phyloP scores from a whole-genome alignment of 495 filamentous ascomycete species.

The Podospora conica region DNA sequence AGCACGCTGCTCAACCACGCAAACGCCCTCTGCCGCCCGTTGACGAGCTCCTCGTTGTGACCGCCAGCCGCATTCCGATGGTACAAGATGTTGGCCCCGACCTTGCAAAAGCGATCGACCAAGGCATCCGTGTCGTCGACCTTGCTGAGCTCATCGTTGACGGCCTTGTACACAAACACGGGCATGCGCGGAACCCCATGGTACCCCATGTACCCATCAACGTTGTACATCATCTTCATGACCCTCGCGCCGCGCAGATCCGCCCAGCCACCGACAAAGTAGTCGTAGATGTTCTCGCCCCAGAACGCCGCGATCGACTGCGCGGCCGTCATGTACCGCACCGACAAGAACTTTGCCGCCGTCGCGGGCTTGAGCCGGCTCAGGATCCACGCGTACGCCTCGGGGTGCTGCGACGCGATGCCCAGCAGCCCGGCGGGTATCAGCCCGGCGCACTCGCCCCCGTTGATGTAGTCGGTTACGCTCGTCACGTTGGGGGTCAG shows the following conservation, averaged over 20 bases:
- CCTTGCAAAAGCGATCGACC: slow-evolving; percentile 33
- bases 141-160: slow-evolving; percentile 39
- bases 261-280: slow-evolving; percentile 30
- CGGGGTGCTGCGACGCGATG: slow-evolving; percentile 19
- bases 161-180: slow-evolving; percentile 47
- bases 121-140: slow-evolving; percentile 40
- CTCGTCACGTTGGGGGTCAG: slow-evolving; percentile 30
- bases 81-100: slow-evolving; percentile 32
- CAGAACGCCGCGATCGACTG: slow-evolving; percentile 20
- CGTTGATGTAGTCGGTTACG: slow-evolving; percentile 17
- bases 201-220: slow-evolving; percentile 34
- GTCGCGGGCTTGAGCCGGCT: slow-evolving; percentile 18
- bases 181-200: slow-evolving; percentile 42
- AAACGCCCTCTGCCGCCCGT: slow-evolving; percentile 17
- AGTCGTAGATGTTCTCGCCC: slow-evolving; percentile 32
- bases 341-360: slow-evolving; percentile 24
- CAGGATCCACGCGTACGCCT: slow-evolving; percentile 12
- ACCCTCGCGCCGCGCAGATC: slow-evolving; percentile 23
- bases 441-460: slow-evolving; percentile 13
- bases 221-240: slow-evolving; percentile 19
- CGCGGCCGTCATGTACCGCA: slow-evolving; percentile 13
- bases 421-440: slow-evolving; percentile 17
- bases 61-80: slow-evolving; percentile 32
- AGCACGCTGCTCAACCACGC: slow-evolving; percentile 18
- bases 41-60: slow-evolving; percentile 25